These are phyloP conservation scores for Prunus fruticosa DNA, from an alignment of 306 rosid genomes.

Conservation along the genomic window DNA sequence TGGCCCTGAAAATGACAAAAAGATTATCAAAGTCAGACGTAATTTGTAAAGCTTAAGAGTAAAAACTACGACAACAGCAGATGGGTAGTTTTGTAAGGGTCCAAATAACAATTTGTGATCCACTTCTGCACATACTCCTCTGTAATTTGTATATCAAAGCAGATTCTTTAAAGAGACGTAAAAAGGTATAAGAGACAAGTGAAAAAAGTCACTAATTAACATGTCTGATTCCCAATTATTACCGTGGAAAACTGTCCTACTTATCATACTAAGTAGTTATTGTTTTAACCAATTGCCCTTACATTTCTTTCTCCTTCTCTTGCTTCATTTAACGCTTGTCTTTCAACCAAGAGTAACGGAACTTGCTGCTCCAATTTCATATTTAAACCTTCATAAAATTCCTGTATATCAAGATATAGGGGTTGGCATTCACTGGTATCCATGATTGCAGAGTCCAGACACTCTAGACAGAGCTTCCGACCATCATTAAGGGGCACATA, in stretches of 20 bases:
- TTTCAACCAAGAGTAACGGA: slow-evolving; percentile 93
- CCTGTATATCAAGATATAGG: slow-evolving; percentile 73
- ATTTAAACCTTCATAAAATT: slow-evolving; percentile 74
- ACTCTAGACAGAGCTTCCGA: slow-evolving; percentile 91
- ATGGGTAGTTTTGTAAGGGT: neutral
- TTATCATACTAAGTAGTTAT: slow-evolving; percentile 8
- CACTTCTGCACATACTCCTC: no score
- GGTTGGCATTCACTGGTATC: slow-evolving; percentile 86
- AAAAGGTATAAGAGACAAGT: neutral
- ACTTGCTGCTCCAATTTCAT: slow-evolving; percentile 91
- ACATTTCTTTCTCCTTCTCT: slow-evolving; percentile 96
- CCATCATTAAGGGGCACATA: slow-evolving; percentile 78
- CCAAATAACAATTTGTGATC: no score
- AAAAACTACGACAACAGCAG: neutral
- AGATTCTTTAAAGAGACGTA: no score
- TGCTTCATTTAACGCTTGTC: slow-evolving; percentile 96
- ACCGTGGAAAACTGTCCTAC: slow-evolving; percentile 1
- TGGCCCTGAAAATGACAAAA: slow-evolving; percentile 41
- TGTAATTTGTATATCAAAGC: no score
- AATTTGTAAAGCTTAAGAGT: neutral
- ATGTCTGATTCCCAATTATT: slow-evolving; percentile 6
- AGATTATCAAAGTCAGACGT: neutral
- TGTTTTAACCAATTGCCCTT: slow-evolving; percentile 38
- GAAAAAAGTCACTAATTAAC: neutral
- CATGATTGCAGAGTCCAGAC: slow-evolving; percentile 93